Percentiles rank a stretch among this genome's conserved stretches.
These are phyloP conservation scores for Lenwebbia sp. DNA, from an alignment of 345 rosid genomes.

Conservation along the genomic window DNA sequence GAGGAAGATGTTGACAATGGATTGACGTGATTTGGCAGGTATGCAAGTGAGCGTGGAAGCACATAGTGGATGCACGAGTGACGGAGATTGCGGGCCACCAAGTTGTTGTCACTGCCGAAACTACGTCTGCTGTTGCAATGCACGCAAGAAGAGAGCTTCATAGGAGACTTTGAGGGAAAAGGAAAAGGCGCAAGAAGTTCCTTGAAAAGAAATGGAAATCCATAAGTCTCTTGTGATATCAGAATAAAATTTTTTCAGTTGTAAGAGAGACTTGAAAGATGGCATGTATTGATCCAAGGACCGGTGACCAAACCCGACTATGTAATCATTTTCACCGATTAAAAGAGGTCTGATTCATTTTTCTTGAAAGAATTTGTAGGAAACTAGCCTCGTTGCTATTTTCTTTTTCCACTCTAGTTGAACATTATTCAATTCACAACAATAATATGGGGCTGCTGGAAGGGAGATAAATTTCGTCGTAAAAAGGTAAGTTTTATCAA, in stretches of 20 bases:
- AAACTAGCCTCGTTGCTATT: not conserved
- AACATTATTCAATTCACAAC: not conserved
- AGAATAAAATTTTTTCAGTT: not conserved
- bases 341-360: not conserved
- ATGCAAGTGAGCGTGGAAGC: not conserved
- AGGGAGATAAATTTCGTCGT: not conserved
- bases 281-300: not conserved
- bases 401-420: not conserved
- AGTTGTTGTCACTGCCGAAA: not conserved
- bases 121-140: not conserved
- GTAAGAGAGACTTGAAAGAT: not conserved
- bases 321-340: too few species aligned
- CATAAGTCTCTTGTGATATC: not conserved
- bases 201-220: not conserved
- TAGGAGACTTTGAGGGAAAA: not conserved
- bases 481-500: not conserved
- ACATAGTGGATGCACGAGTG: not conserved
- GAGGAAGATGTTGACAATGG: not conserved
- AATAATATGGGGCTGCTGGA: not conserved
- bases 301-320: not conserved
- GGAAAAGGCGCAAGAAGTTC: not conserved
- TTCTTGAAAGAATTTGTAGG: not conserved
- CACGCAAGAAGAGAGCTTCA: not conserved
- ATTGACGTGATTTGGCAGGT: not conserved
- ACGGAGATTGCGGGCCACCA: not conserved